phyloP scores from a whole-genome alignment of 1,284 basidiomycete species.

The Cutaneotrichosporon sp. region DNA sequence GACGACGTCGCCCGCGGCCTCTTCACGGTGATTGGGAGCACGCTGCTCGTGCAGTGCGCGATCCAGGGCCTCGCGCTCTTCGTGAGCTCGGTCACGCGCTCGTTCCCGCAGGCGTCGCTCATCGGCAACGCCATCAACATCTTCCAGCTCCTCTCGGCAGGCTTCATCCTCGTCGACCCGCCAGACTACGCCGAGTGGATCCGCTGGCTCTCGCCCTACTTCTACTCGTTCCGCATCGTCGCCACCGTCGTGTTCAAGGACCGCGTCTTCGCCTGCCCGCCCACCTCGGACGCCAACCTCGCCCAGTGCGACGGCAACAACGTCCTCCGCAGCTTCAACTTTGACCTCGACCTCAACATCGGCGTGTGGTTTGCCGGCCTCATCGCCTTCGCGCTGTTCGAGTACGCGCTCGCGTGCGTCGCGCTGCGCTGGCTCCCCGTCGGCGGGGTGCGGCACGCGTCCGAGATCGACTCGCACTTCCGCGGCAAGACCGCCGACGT shows the following conservation, averaged over 20 bases:
- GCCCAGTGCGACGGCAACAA: slow-evolving; percentile 55
- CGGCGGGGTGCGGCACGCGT: slow-evolving; percentile 55
- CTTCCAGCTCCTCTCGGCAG: slow-evolving; percentile 43
- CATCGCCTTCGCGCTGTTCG: slow-evolving; percentile 48
- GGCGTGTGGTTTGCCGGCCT: slow-evolving; percentile 54
- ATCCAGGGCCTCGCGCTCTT: slow-evolving; percentile 54
- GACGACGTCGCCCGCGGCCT: slow-evolving; percentile 53
- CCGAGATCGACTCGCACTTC: slow-evolving; percentile 45
- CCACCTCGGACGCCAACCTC: slow-evolving; percentile 42
- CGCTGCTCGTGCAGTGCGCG: slow-evolving; percentile 54
- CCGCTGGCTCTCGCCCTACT: slow-evolving; percentile 50
- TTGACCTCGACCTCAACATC: slow-evolving; percentile 46
- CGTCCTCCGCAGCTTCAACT: slow-evolving; percentile 52
- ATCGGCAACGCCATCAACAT: slow-evolving; percentile 50
- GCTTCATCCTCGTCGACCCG: slow-evolving; percentile 50
- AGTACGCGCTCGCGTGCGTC: slow-evolving; percentile 48
- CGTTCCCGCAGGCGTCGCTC: slow-evolving; percentile 50
- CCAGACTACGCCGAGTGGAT: slow-evolving; percentile 56
- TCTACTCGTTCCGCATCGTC: slow-evolving; percentile 50
- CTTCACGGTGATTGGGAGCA: slow-evolving; percentile 53
- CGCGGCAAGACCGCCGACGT: slow-evolving; percentile 49
- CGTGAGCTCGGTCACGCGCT: slow-evolving; percentile 48
- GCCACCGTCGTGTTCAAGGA: slow-evolving; percentile 53
- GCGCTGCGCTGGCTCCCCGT: slow-evolving; percentile 50
- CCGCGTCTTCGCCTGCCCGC: slow-evolving; percentile 53